phyloP scores from a whole-genome alignment of 164 flowering plant species.

The Vitis rupestris region DNA sequence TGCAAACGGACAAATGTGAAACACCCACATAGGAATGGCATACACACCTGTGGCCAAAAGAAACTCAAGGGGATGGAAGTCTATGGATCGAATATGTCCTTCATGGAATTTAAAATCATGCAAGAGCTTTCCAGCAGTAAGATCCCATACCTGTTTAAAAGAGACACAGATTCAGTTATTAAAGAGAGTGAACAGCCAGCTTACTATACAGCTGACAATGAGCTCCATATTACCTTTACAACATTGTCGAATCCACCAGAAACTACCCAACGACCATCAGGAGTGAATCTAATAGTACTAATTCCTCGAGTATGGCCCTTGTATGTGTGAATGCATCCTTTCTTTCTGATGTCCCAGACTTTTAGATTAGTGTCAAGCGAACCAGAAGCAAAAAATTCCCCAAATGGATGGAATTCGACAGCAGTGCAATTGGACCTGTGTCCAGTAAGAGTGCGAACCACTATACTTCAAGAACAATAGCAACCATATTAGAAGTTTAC shows the following conservation, averaged over 20 bases:
- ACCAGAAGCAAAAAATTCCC: conserved; percentile 92
- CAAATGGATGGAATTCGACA: conserved; percentile 88
- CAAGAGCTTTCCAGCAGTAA: conserved; percentile 90
- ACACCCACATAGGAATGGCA: not conserved
- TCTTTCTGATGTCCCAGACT: conserved; percentile 89
- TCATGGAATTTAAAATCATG: conserved; percentile 88
- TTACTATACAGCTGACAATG: not conserved
- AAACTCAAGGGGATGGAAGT: conserved; percentile 89
- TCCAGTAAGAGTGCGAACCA: conserved; percentile 78
- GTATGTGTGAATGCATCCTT: conserved; percentile 91
- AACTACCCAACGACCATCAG: conserved; percentile 98
- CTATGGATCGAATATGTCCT: conserved; percentile 68
- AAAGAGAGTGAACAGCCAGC: not conserved
- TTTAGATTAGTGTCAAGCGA: conserved; percentile 73
- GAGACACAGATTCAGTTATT: not conserved
- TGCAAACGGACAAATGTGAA: not conserved
- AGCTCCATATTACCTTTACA: conserved; percentile 60
- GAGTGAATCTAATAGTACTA: conserved; percentile 67
- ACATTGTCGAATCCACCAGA: conserved; percentile 85
- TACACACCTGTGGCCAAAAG: conserved; percentile 79
- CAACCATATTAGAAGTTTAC: conserved; percentile 26
- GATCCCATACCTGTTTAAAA: conserved; percentile 76
- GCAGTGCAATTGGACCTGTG: conserved; percentile 80
- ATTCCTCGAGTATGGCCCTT: conserved; percentile 79
- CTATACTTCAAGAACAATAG: conserved; percentile 62